These are phyloP conservation scores for Ceratocystis diversiconidia DNA, from an alignment of 2,329 filamentous ascomycete species.

Conservation along the genomic window DNA sequence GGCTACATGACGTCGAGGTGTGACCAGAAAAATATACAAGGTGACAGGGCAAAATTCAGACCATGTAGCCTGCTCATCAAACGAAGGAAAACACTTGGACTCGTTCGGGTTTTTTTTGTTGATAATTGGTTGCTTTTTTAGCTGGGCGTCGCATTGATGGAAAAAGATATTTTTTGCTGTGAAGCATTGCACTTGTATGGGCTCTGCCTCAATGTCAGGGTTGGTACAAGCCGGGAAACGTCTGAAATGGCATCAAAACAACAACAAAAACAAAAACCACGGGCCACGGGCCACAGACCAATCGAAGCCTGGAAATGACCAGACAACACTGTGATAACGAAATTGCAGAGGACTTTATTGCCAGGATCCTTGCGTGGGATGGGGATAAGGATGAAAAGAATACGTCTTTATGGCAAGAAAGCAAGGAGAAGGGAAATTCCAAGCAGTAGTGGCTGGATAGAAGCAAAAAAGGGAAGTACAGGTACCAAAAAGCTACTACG, in stretches of 20 bases:
- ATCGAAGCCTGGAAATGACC: not conserved
- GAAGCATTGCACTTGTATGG: not conserved
- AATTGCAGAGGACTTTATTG: not conserved
- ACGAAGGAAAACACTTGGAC: not conserved
- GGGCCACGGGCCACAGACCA: not conserved
- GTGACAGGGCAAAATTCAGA: not conserved
- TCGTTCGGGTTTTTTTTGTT: not conserved
- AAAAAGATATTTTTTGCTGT: not conserved
- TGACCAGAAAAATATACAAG: too few relatives aligned
- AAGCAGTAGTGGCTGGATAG: not conserved
- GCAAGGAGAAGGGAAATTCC: not conserved
- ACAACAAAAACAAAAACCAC: slow-evolving; percentile 3
- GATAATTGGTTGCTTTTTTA: not conserved
- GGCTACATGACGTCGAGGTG: not conserved
- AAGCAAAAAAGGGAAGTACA: too few relatives aligned
- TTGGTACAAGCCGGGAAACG: not conserved
- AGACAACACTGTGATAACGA: not conserved
- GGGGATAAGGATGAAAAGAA: not conserved
- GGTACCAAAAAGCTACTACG: too few relatives aligned
- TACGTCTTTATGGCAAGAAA: not conserved
- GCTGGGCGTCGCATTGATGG: not conserved
- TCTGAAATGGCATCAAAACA: not conserved
- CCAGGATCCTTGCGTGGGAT: not conserved
- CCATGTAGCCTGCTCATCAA: not conserved
- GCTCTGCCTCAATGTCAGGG: not conserved